Conservation (phyloP, 768 basidiomycete species). For the Naganishia kalamii region DNA sequence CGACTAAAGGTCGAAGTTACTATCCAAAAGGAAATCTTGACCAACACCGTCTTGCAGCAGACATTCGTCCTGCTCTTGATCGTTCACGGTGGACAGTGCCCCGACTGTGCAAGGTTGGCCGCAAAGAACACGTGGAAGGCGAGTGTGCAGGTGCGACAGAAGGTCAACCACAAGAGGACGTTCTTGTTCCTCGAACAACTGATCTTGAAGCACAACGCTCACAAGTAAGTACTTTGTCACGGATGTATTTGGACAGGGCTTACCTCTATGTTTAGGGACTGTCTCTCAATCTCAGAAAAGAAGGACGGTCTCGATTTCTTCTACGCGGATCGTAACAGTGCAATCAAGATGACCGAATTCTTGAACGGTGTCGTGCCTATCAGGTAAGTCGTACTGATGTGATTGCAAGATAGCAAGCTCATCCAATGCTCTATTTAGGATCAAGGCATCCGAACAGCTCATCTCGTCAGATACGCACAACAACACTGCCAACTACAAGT, state of each 20-base stretch:
- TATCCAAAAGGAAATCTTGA: constrained; percentile 97
- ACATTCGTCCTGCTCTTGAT: constrained; percentile 94
- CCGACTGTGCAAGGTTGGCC: constrained; percentile 84
- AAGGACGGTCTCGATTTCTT: constrained; percentile 96
- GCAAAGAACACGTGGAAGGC: constrained; percentile 99
- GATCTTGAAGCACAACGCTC: constrained; percentile 90
- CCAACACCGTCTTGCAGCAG: constrained; percentile 92
- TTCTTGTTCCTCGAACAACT: constrained; percentile 96
- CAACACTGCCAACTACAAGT: constrained; percentile 90
- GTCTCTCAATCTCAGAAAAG: constrained; percentile 84
- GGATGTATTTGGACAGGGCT: neutral
- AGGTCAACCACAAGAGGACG: constrained; percentile 95
- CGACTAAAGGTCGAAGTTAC: constrained; percentile 86
- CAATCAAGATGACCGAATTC: constrained; percentile 95
- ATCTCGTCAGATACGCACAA: constrained; percentile 88
- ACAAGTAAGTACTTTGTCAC: constrained; percentile 54
- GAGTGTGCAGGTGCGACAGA: constrained; percentile 95
- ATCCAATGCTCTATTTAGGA: constrained; percentile 51
- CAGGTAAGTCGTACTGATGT: constrained; percentile 53
- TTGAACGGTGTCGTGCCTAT: constrained; percentile 78
- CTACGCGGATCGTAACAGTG: constrained; percentile 82
- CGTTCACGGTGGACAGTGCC: constrained; percentile 83
- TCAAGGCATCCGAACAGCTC: constrained; percentile 89
- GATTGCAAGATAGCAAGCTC: neutral
- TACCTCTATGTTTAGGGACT: constrained; percentile 53